Evolutionary conservation across 768 basidiomycete species (phyloP).

Genomic region (Epithele typhae): DNA sequence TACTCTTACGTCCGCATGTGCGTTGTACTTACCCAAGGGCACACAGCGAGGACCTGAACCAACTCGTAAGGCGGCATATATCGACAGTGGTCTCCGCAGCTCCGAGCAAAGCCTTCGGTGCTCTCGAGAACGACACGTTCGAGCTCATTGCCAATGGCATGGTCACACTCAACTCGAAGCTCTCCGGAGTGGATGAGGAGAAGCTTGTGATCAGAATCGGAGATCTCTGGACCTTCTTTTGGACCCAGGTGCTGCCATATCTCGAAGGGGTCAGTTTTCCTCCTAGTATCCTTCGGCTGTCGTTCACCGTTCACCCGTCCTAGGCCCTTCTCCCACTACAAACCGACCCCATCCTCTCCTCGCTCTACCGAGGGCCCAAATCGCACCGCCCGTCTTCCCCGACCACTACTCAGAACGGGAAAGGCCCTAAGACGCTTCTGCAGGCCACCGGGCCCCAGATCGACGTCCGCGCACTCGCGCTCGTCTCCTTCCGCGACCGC

Average conservation of each 20-base stretch:
- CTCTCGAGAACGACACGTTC: conserved; percentile 72
- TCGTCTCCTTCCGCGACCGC: conserved; percentile 75
- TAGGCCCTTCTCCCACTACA: conserved; percentile 60
- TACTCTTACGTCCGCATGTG: conserved; percentile 1
- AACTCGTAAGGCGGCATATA: conserved; percentile 76
- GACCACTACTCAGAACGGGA: conserved; percentile 46
- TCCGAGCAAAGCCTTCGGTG: conserved; percentile 68
- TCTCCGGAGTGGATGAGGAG: conserved; percentile 72
- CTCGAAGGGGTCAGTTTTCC: conserved; percentile 68
- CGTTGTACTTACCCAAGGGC: neutral
- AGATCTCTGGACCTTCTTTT: conserved; percentile 92
- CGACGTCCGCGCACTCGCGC: conserved; percentile 77
- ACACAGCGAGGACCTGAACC: conserved; percentile 80
- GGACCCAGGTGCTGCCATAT: conserved; percentile 84
- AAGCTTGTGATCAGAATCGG: conserved; percentile 74
- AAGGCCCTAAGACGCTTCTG: conserved; percentile 34
- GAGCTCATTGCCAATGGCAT: conserved; percentile 86
- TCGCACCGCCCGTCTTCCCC: conserved; percentile 44
- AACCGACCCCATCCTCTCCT: conserved; percentile 59
- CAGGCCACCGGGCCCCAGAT: conserved; percentile 47
- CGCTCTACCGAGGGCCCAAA: conserved; percentile 61
- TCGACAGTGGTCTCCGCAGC: conserved; percentile 65
- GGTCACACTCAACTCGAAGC: conserved; percentile 86
- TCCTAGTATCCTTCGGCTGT: conserved; percentile 36
- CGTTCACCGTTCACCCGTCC: neutral